Evolutionary conservation across 768 basidiomycete genomes (phyloP), one percentile per base, ranked within the genome.

Genomic region (Trametes elegans): DNA sequence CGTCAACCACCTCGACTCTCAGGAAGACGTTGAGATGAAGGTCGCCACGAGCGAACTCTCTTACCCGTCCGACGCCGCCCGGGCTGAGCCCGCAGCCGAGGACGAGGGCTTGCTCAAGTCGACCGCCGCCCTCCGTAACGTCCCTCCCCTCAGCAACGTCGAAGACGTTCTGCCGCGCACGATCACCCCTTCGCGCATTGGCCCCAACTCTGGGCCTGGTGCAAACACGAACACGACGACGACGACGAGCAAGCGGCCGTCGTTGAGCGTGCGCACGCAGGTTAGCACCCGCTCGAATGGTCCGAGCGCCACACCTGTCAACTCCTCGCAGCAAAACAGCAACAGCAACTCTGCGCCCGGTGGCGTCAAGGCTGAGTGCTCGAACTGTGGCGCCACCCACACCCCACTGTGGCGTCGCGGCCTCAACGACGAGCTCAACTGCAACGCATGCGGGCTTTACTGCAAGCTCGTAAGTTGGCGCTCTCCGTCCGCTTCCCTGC

Each of bases 331-430:
- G 49, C 58, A 60, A 55, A 61, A 41, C 41, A 59, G 53, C 57
- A 55, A 56, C 53, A 68, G 65, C 53, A 74, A 73, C 62, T 72
- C 77, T 24, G 79, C 80, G 1, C 80, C 79, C 5, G 79, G 77
- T 19, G 81, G 81, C 27, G 78, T 79, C 55, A 93, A 92, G 73
- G 88, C 88, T 6, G 91, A 92, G 62, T 93, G 91, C 65, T 86
- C 86, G 7, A 93, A 92, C 69, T 93, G 90, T 63, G 91, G 90
- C 19, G 90, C 90, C 4, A 93, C 90, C 0, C 90, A 91, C 59
- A 93, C 91, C 0, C 90, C 91, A 7, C 79, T 93, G 24, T 93
- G 91, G 90, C 77, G 91, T 16, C 79, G 90, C 2, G 91, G 90
- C 0, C 70, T 93, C 62, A 93, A 92, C 58, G 91, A 93, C 60